Evolutionary conservation across 2,329 filamentous ascomycete genomes (phyloP), one percentile per base, ranked within the genome.

Genomic region (Westerdykella aurantiaca): DNA sequence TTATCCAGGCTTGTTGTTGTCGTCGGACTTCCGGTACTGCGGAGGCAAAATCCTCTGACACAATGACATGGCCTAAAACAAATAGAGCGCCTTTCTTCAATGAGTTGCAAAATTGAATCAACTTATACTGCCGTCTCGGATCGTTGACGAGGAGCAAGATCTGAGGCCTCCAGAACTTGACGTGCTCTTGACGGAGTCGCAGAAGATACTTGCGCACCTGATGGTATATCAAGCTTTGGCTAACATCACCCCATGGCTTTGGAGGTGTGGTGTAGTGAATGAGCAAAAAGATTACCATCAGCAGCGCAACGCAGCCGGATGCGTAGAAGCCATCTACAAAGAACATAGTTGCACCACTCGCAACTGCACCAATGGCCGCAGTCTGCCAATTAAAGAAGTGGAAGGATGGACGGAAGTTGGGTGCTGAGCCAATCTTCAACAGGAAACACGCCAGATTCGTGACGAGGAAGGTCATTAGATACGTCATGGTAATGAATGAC

Each of bases 131-230:
- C 5, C 78, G 78, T n/a, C 88, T 78, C 4, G 88, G 85, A 56
- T 93, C 81, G 60, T 91, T 93, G 51, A 93, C 81, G 42, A 95
- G 79, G 0, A 95, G 74, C 38, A 95, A 78, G 35, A 95, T 90
- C 52, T 94, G 88, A 0, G 88, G 88, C 41, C 88, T 78, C 88
- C 89, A 95, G 63, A 94, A 95, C 59, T 95, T 95, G 66, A 95
- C 89, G 61, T 95, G 88, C 56, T 95, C 88, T 31, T 88, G 87
- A 39, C 81, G 83, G 23, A 95, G 72, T n/a, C 88, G 81, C 23
- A 95, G 72, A 23, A 95, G 69, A 58, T 95, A 94, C 57, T 95
- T 95, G 47, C 88, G 79, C 12, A 94, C 88, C 69, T 95, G 88
- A 50, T 85, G 81, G 58, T 94, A 95, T 41, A 95, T 94, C 48